phyloP scores from a whole-genome alignment of 768 basidiomycete species.

The Lentinula lateritia region DNA sequence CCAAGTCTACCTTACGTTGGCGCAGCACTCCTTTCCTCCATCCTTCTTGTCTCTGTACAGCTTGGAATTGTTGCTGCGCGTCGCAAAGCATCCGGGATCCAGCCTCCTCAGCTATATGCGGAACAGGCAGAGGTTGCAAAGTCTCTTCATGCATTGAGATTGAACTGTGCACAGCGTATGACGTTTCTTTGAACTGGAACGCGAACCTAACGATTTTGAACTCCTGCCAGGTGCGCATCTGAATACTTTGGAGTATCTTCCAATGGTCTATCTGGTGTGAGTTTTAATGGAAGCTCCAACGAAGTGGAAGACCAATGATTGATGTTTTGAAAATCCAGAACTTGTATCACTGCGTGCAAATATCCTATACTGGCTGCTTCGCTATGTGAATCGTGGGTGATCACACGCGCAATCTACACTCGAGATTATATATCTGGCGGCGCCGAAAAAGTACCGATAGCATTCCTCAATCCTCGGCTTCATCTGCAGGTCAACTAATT shows the following conservation, averaged over 20 bases:
- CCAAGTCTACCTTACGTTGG: constrained; percentile 1
- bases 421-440: background rate
- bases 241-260: constrained; percentile 5
- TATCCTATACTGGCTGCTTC: constrained; percentile 4
- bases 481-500: background rate
- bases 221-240: constrained; percentile 38
- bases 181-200: background rate
- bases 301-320: background rate
- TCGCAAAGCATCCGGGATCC: constrained; percentile 32
- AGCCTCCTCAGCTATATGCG: constrained; percentile 47
- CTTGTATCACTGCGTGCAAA: background rate
- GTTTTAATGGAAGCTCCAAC: background rate
- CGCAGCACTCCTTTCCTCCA: background rate
- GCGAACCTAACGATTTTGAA: background rate
- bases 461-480: background rate
- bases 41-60: background rate
- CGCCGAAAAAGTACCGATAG: background rate
- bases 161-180: constrained; percentile 50
- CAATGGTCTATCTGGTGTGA: background rate
- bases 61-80: background rate
- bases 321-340: background rate
- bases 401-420: background rate
- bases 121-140: constrained; percentile 36
- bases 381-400: background rate
- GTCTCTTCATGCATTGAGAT: constrained; percentile 29